Base-by-base conservation (phyloP, 441 rosid species). In the Euphorbia neoarborescens region DNA sequence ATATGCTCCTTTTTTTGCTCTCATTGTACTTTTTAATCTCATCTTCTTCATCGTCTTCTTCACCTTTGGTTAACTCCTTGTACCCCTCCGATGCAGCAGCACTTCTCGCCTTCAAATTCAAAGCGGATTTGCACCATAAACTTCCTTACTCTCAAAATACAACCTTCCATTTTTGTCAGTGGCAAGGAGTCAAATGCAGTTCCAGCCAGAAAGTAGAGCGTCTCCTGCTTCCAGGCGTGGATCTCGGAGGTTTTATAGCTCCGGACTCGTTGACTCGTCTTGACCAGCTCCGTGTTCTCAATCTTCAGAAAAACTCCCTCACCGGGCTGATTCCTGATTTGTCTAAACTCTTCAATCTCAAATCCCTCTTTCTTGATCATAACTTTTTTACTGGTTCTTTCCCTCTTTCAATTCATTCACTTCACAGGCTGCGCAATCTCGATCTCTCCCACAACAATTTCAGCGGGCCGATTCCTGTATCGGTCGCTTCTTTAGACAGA, bases 221-320 rank as follows among this genome's bases (percentile, higher is more conserved):
- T 54, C 76, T 93, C 58, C 77, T 87, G 65, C 77, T 91, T 61
- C 87, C 83, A 24, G 80, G 75, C 81, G 64, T 82, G 12, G 82
- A 76, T 77, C 94, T 91, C 60, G 89, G 88, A 53, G 97, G 98
- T 60, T 58, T 73, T 73, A 77, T 94, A 68, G 72, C 81, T 74
- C 78, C 90, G 61, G 75, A 82, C 84, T 82, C 96, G 14, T 71
- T 94, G 73, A 79, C 88, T 65, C 79, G 71, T 48, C 94, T 94
- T 60, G 90, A 81, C 80, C 90, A 91, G 86, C 97, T 94, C 53
- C 90, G 98, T 9, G 94, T 91, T 71, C 84, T 94, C 54, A 67
- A 90, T 77, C 93, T 94, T 51, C 90, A 77, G 30, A 88, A 89
- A 86, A 86, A 71, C 85, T 91, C 97, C 17, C 85, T 94, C 73